phyloP scores from a whole-genome alignment of 2,329 filamentous ascomycete species.

The Gremmenia infestans region DNA sequence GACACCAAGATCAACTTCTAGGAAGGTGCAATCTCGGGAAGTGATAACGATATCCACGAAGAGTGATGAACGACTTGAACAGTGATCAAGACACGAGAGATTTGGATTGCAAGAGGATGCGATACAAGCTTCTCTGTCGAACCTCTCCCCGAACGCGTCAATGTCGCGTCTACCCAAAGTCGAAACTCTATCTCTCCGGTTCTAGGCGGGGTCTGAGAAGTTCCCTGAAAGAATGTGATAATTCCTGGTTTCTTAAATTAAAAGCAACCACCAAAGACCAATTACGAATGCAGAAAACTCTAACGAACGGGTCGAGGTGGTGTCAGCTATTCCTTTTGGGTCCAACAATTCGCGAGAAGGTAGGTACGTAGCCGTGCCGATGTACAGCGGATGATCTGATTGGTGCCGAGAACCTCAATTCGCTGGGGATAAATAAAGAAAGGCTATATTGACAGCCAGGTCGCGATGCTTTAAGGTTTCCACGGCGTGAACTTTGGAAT shows the following conservation, averaged over 20 bases:
- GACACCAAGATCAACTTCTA: not conserved
- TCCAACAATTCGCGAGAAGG: slow-evolving; percentile 9
- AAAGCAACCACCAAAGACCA: slow-evolving; percentile 5
- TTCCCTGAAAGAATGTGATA: slow-evolving; percentile 9
- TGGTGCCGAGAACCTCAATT: slow-evolving; percentile 8
- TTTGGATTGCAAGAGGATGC: not conserved
- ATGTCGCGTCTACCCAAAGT: slow-evolving; percentile 13
- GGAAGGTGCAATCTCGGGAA: slow-evolving; percentile 1
- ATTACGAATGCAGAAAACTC: slow-evolving; percentile 7
- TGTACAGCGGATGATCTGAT: slow-evolving; percentile 8
- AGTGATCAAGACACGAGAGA: slow-evolving; percentile 7
- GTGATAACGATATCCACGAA: slow-evolving; percentile 1
- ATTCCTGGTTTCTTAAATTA: slow-evolving; percentile 14
- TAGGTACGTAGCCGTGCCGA: slow-evolving; percentile 12
- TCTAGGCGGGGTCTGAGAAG: slow-evolving; percentile 12
- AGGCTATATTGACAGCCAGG: not conserved
- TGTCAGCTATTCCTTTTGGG: slow-evolving; percentile 1
- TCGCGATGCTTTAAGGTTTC: slow-evolving; percentile 3
- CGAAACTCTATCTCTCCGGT: not conserved
- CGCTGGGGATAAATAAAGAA: not conserved
- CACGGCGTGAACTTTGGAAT: not conserved
- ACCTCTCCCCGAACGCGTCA: slow-evolving; percentile 3
- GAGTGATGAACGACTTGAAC: not conserved
- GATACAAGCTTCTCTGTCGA: not conserved
- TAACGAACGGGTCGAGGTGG: not conserved